phyloP scores from a whole-genome alignment of 352 stramenopile species.

The Phytophthora sojae region DNA sequence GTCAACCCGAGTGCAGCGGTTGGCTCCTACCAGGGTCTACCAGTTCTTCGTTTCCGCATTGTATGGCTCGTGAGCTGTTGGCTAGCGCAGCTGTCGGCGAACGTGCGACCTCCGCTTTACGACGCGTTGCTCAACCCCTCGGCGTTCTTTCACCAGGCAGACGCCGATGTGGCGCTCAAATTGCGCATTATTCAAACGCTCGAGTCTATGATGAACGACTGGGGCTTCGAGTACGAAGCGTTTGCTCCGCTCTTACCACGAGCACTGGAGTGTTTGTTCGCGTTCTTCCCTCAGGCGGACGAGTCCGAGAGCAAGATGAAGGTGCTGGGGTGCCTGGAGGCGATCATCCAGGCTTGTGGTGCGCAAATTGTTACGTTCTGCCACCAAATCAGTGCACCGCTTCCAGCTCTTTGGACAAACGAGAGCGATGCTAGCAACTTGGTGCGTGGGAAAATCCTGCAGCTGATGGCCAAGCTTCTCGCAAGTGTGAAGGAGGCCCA shows the following conservation, averaged over 20 bases:
- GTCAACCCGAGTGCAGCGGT: conserved; percentile 33
- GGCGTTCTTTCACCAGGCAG: conserved; percentile 38
- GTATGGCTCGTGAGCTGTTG: conserved; percentile 91
- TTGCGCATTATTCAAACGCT: conserved; percentile 81
- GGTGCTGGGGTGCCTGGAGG: conserved; percentile 73
- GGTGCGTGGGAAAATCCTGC: conserved; percentile 83
- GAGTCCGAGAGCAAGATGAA: conserved; percentile 87
- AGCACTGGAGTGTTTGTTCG: conserved; percentile 68
- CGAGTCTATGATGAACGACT: conserved; percentile 83
- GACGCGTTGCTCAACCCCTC: conserved; percentile 67
- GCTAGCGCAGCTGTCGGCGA: conserved; percentile 80
- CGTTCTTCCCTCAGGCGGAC: conserved; percentile 68
- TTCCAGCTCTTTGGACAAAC: conserved; percentile 77
- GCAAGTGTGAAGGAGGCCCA: conserved; percentile 59
- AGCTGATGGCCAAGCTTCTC: conserved; percentile 76
- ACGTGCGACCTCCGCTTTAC: conserved; percentile 79
- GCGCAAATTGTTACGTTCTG: conserved; percentile 52
- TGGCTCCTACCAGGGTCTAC: conserved; percentile 56
- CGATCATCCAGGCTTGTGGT: conserved; percentile 74
- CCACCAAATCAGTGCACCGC: conserved; percentile 71
- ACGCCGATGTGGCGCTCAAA: conserved; percentile 70
- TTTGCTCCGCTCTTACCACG: conserved; percentile 76
- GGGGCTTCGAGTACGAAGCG: conserved; percentile 77
- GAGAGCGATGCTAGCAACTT: conserved; percentile 83
- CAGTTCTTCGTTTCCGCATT: conserved; percentile 77